These are phyloP conservation scores for Populus alba DNA, from an alignment of 345 rosid genomes.

Conservation along the genomic window DNA sequence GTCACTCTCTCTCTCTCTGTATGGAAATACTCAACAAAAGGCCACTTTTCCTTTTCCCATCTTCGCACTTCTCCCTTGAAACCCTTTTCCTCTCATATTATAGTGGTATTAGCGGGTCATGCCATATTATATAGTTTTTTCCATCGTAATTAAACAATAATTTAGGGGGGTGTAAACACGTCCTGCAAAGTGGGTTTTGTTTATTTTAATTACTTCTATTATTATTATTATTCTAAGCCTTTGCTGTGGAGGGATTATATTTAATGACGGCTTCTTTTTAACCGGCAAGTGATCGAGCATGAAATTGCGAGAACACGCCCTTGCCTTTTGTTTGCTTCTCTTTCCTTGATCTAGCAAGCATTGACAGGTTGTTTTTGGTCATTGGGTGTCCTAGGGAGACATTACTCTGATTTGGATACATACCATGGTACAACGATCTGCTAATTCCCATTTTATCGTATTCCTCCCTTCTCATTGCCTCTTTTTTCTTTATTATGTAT, in stretches of 20 bases:
- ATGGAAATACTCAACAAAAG: constrained; percentile 22
- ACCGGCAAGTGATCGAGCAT: constrained; percentile 40
- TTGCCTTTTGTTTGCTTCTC: background rate
- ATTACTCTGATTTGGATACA: constrained; percentile 32
- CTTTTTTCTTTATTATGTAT: background rate
- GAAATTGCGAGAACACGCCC: constrained; percentile 37
- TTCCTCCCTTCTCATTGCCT: background rate
- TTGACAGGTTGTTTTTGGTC: background rate
- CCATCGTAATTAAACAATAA: background rate
- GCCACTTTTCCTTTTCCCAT: constrained; percentile 17
- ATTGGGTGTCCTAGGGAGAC: constrained; percentile 19
- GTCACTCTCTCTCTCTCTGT: background rate
- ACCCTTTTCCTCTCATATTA: background rate
- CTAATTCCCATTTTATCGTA: background rate
- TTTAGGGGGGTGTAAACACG: background rate
- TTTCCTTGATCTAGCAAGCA: background rate
- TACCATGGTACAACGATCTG: constrained; percentile 18
- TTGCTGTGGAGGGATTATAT: background rate
- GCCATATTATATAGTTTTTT: background rate
- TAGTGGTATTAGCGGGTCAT: background rate
- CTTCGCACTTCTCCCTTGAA: background rate
- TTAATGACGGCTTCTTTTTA: constrained; percentile 18
- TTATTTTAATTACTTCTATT: background rate
- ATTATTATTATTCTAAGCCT: background rate
- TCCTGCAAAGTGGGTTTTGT: background rate